Conservation (phyloP, 805 yeast genomes). For the Priceomyces melissophilus region DNA sequence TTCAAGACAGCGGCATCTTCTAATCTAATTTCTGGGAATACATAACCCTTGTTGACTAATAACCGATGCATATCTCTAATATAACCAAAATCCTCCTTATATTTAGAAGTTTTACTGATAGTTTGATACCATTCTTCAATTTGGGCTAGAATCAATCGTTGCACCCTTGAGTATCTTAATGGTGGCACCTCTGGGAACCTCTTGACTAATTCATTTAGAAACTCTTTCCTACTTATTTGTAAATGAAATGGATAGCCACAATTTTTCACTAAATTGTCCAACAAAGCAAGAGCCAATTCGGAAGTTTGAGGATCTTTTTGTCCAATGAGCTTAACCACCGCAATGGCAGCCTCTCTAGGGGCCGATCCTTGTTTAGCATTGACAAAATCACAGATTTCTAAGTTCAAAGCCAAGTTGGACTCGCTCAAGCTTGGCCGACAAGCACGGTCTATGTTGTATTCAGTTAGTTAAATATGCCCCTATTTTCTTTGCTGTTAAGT, state of each 20-base stretch:
- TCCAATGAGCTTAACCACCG: constrained; percentile 78
- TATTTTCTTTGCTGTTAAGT: neutral
- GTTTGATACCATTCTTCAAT: constrained; percentile 98
- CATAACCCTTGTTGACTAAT: constrained; percentile 83
- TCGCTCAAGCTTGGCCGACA: constrained; percentile 78
- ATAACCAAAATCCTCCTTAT: constrained; percentile 87
- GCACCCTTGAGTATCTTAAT: constrained; percentile 74
- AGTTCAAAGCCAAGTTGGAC: constrained; percentile 83
- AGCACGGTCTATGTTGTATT: constrained; percentile 58
- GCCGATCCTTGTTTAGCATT: constrained; percentile 88
- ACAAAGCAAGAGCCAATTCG: constrained; percentile 73
- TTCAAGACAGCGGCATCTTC: constrained; percentile 93
- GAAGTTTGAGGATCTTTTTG: constrained; percentile 81
- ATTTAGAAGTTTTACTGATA: constrained; percentile 81
- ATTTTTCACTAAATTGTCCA: constrained; percentile 91
- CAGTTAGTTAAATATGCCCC: constrained; percentile 1
- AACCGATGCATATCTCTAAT: constrained; percentile 95
- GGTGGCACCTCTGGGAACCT: constrained; percentile 96
- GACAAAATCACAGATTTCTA: constrained; percentile 90
- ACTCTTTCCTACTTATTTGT: constrained; percentile 92
- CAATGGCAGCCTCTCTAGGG: constrained; percentile 89
- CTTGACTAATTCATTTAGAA: constrained; percentile 87
- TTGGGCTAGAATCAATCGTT: constrained; percentile 79
- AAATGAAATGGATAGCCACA: constrained; percentile 97
- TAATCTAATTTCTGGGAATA: constrained; percentile 84